Conservation (phyloP, 2,329 filamentous ascomycete genomes). For the Xenosphaeropsis pyriputrescens region DNA sequence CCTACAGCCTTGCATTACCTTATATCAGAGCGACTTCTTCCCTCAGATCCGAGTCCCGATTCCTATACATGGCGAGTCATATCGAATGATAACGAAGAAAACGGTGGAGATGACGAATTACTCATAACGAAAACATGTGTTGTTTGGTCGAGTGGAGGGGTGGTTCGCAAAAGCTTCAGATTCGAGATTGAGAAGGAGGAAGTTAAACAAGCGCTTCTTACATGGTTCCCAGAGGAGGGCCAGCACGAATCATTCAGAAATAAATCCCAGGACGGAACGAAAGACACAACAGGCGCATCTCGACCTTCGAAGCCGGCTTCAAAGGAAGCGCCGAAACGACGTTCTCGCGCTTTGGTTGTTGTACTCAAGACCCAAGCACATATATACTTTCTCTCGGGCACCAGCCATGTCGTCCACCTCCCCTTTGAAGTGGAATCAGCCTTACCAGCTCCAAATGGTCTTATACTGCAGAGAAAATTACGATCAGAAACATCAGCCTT, state of each 20-base stretch:
- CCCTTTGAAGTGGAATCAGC: conserved; percentile 88
- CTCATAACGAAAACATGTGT: conserved; percentile 56
- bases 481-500: conserved; percentile 32
- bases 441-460: conserved; percentile 66
- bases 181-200: conserved; percentile 79
- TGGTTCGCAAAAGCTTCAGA: conserved; percentile 74
- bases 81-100: conserved; percentile 24
- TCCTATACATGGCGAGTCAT: conserved; percentile 66
- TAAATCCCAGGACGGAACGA: background rate
- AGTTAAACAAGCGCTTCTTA: conserved; percentile 74
- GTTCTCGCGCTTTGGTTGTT: conserved; percentile 64
- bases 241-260: background rate
- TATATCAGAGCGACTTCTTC: conserved; percentile 64
- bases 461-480: conserved; percentile 74
- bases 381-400: conserved; percentile 78
- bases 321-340: conserved; percentile 7
- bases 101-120: conserved; percentile 17
- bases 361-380: conserved; percentile 88
- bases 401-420: conserved; percentile 79
- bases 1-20: conserved; percentile 75
- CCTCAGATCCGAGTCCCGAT: conserved; percentile 45
- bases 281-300: background rate
- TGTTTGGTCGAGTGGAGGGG: conserved; percentile 76
- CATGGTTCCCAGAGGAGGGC: conserved; percentile 47
- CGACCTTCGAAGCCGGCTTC: background rate